Base-by-base conservation (phyloP, 2,329 filamentous ascomycete species). In the Colletotrichum tropicale region DNA sequence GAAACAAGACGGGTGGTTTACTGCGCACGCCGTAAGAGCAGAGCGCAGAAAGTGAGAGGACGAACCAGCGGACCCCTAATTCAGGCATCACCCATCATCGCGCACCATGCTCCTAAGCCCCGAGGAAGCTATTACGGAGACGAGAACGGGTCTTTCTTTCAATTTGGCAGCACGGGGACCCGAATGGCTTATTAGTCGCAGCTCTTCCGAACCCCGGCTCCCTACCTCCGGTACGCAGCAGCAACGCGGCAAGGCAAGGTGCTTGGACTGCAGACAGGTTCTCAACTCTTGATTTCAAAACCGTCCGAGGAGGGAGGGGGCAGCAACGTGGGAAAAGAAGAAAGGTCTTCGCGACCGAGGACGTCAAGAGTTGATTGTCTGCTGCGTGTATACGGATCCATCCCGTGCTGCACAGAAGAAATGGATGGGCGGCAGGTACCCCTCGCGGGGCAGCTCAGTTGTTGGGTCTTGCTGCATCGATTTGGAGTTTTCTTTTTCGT, bases 401-500 rank as follows among this genome's bases (percentile, higher is more conserved):
- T 52, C 10, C n/a, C 18, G n/a, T 21, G 43, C 43, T 52, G 10
- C n/a, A 21, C 43, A 52, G 43, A 52, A 43, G 61, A 32, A 24
- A 10, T 15, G 30, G 36, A 38, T 9, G n/a, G 10, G 48, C 58
- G 28, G 24, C 62, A 68, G 16, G 62, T 55, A 28, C 16, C 26
- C 28, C 43, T 26, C 26, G 15, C 9, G 9, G 38, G 62, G 60
- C 26, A 66, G 24, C 36, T 24, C 38, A 48, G 18, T n/a, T 62
- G 26, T 55, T 64, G 36, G 62, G 66, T 73, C 38, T 75, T 64
- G 30, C 26, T 24, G 62, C 56, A 21, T 28, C 28, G 64, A 65
- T 66, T 73, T 58, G 34, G 34, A 28, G 16, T 48, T 73, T 69
- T 30, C 70, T 76, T 74, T 76, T 74, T 74, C 62, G 38, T 66